Evolutionary conservation across 2,329 filamentous ascomycete species (phyloP), one percentile per base, ranked within the genome.

Genomic region (Chaetothyriales sp.): DNA sequence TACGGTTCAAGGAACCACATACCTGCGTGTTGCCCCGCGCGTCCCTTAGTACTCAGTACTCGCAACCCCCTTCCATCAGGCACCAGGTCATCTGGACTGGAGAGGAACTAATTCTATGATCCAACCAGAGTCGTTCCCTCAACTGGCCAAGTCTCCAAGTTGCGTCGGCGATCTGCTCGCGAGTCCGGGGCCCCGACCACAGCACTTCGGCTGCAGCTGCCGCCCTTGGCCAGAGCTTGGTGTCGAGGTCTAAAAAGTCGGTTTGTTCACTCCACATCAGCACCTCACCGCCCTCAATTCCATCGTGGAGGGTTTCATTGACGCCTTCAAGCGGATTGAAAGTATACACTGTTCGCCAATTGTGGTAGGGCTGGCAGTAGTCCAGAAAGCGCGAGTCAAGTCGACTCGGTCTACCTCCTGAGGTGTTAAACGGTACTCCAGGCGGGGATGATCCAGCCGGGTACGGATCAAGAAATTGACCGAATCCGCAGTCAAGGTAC

Each of bases 311-410:
- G 22, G 81, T 73, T 8, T 67, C 69, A 0, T 82, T 77, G 4
- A 94, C 73, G 46, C 78, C 78, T 2, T 70, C 73, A 2, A 81
- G 70, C 0, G 88, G 88, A 64, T 94, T 83, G 66, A 90, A 85
- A 18, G 80, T 78, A 73, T 94, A 94, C 53, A 90, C 76, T 25
- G 86, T 73, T 5, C 81, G 78, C 89, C 89, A 95, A 69, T 78
- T 86, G 71, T 94, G 88, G 63, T 75, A 74, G 1, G 89, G 89
- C 0, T 73, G 71, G 69, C 88, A 94, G 77, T 89, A 94, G 70
- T 94, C 87, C 53, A 72, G 69, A 71, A 85, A 94, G 0, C 86
- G 86, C 18, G 51, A 47, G n/a, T 51, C 49, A 18, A 62, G 33
- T 18, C 43, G 49, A 47, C 54, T 61, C 13, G 57, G 40, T 20